phyloP scores from a whole-genome alignment of 495 filamentous ascomycete genomes.

The Penicillium coffeae region DNA sequence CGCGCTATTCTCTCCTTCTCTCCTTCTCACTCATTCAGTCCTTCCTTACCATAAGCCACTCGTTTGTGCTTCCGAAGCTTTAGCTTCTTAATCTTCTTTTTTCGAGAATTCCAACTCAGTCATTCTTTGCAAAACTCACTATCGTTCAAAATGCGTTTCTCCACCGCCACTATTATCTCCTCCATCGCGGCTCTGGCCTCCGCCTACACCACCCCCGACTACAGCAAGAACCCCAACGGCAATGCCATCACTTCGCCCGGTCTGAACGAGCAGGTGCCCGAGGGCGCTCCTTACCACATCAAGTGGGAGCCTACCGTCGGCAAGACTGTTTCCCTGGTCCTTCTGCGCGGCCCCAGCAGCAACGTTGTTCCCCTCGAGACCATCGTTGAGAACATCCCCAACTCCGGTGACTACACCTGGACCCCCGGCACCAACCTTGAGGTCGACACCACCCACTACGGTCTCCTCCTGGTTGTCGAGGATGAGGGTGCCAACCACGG shows the following conservation, averaged over 20 bases:
- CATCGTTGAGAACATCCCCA: slow-evolving; percentile 53
- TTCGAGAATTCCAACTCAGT: slow-evolving; percentile 17
- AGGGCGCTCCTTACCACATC: slow-evolving; percentile 54
- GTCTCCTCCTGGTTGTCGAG: slow-evolving; percentile 62
- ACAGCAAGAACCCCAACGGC: slow-evolving; percentile 45
- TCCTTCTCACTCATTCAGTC: slow-evolving; percentile 11
- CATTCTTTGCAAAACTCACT: slow-evolving; percentile 19
- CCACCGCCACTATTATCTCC: slow-evolving; percentile 40
- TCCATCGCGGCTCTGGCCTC: slow-evolving; percentile 48
- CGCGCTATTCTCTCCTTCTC: slow-evolving; percentile 16
- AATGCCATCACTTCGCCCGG: slow-evolving; percentile 56
- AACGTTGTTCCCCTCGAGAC: slow-evolving; percentile 53
- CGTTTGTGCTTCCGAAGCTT: slow-evolving; percentile 18
- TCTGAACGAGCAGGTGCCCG: slow-evolving; percentile 51
- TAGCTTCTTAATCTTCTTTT: slow-evolving; percentile 13
- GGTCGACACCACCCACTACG: slow-evolving; percentile 55
- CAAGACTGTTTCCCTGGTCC: slow-evolving; percentile 55
- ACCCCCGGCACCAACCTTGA: slow-evolving; percentile 47
- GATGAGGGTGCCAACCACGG: too few species aligned
- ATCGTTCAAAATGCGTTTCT: slow-evolving; percentile 50
- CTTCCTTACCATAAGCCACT: slow-evolving; percentile 19
- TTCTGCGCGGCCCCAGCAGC: slow-evolving; percentile 56
- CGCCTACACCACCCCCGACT: slow-evolving; percentile 51
- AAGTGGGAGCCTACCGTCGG: slow-evolving; percentile 52
- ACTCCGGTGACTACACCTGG: slow-evolving; percentile 58